Evolutionary conservation across 2,329 filamentous ascomycete species (phyloP), one percentile per base, ranked within the genome.

Genomic region (Aspergillus brunneoviolaceus): DNA sequence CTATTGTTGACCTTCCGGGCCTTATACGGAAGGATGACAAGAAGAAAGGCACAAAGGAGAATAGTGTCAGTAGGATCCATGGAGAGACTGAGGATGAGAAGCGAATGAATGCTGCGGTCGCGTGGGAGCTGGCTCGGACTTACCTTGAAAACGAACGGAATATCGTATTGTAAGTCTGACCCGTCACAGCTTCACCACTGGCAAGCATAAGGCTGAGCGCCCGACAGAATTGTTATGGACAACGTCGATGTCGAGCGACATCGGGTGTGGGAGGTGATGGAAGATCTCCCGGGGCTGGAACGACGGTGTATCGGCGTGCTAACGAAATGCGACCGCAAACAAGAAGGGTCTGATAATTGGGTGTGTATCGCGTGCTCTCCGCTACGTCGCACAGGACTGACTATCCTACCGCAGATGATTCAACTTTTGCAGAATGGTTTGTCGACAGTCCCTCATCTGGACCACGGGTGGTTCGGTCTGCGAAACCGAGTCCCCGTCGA

Each of bases 401-500:
- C 31, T 49, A 33, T 14, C 21, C n/a, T 48, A 25, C 9, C 52
- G 11, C 33, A 64, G 62, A 65, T 65, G 62, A 55, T 64, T 21
- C 60, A 60, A 57, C 60, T 65, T 5, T 51, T 65, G 16, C 62
- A 57, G 58, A 64, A 64, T 25, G 62, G 64, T 11, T 49, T 62
- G 31, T 35, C 58, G 4, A 64, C 52, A 29, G 57, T 63, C 5
- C 51, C 60, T 14, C 42, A 61, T 21, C 56, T 64, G 4, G 55
- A 64, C 7, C 60, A 65, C 35, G 59, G 21, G 10, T 35, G 14
- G 33, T 35, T 35, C 14, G 14, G 33, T 14, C 33, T 35, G 33
- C 33, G 33, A 35, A 35, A 35, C 33, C 10, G 33, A 35, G 33
- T 14, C 33, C 33, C 33, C 33, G 33, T 35, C 14, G 33, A 35